Evolutionary conservation across 371 early-diverging fungal genomes (phyloP).

Genomic region (Lichtheimia corymbifera): DNA sequence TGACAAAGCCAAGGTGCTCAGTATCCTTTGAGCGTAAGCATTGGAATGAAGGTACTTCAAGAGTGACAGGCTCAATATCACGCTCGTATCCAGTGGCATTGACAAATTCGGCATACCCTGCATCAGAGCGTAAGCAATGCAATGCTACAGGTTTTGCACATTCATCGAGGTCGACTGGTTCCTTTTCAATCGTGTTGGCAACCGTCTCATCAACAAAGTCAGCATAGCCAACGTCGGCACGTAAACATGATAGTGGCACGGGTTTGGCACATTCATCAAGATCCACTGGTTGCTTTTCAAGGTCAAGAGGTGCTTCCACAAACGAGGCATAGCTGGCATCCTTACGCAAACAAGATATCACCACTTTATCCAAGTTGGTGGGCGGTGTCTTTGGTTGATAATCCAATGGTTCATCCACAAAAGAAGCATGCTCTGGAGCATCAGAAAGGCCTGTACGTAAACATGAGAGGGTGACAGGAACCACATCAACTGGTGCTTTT

Average conservation of each 20-base stretch:
- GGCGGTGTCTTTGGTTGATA: no score
- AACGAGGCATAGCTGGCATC: neutral
- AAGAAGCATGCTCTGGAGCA: neutral
- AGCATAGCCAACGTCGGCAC: neutral
- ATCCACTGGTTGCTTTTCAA: conserved; percentile 5
- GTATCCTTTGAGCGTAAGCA: no score
- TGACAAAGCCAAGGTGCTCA: no score
- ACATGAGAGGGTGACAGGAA: neutral
- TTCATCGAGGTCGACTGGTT: conserved; percentile 1
- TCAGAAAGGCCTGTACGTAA: no score
- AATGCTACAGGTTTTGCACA: neutral
- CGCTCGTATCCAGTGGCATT: neutral
- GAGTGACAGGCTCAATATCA: neutral
- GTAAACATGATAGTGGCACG: conserved; percentile 1
- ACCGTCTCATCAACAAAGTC: neutral
- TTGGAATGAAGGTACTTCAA: neutral
- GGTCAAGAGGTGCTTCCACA: conserved; percentile 4
- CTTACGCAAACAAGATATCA: neutral
- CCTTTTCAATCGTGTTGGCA: neutral
- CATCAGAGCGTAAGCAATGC: no score
- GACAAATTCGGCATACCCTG: no score
- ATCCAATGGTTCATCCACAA: neutral
- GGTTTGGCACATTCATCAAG: conserved; percentile 1
- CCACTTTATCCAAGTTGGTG: no score
- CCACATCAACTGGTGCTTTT: no score